Percentiles rank a stretch among this genome's conserved stretches.
phyloP scores from a whole-genome alignment of 78 protist species.

The Protostelium mycophagum region DNA sequence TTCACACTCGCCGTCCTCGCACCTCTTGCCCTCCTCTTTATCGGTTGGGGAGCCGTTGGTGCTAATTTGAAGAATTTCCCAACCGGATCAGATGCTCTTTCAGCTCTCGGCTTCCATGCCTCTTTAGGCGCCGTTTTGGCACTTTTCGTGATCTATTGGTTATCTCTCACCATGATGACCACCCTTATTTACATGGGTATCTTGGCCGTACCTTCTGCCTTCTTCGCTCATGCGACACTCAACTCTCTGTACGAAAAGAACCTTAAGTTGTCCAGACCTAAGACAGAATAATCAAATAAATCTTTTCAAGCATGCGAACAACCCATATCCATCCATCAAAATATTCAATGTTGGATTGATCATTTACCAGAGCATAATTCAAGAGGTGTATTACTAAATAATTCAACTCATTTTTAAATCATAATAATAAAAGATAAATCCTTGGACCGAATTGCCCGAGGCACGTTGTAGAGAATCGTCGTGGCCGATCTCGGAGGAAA shows the following conservation, averaged over 20 bases:
- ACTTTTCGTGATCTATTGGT: neutral
- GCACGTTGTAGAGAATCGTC: no score
- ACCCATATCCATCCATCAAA: no score
- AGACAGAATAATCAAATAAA: no score
- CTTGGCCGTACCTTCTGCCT: neutral
- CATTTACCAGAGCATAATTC: no score
- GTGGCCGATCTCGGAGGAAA: no score
- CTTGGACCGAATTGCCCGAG: no score
- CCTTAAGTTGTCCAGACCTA: no score
- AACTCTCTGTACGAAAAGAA: neutral
- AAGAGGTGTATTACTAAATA: no score
- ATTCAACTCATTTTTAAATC: no score
- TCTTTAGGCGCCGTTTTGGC: neutral
- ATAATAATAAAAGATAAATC: no score
- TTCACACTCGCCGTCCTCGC: neutral
- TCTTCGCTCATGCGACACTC: neutral
- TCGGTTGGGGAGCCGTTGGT: neutral
- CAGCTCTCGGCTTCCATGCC: neutral
- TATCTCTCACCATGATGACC: neutral
- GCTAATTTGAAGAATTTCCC: neutral
- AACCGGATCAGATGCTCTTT: neutral
- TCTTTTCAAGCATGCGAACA: no score
- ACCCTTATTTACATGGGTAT: neutral
- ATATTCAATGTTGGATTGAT: no score
- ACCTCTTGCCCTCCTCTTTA: neutral